Conservation (phyloP, 2,329 filamentous ascomycete species). For the Rutstroemia sydowiana region DNA sequence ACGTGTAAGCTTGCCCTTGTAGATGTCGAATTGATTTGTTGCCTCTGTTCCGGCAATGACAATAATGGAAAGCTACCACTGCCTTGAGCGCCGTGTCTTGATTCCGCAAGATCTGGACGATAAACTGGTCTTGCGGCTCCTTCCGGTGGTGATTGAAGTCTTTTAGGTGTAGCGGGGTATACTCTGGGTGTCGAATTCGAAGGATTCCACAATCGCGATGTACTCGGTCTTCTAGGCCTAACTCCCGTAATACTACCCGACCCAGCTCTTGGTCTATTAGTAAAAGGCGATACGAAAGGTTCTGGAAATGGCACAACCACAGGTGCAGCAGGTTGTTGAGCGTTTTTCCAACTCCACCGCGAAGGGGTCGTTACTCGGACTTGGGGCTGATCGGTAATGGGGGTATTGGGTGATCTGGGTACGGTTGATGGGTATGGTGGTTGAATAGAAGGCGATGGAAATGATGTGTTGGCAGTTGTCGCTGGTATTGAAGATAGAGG, state of each 20-base stretch:
- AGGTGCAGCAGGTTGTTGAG: constrained; percentile 21
- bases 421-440: constrained; percentile 24
- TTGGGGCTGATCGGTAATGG: constrained; percentile 20
- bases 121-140: constrained; percentile 26
- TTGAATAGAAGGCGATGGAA: constrained; percentile 27
- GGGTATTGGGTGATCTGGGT: constrained; percentile 9
- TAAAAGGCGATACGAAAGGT: too few species aligned
- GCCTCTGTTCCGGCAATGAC: constrained; percentile 48
- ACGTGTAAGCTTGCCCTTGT: constrained; percentile 38
- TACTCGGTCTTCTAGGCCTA: constrained; percentile 22
- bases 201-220: constrained; percentile 49
- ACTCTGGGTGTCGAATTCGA: constrained; percentile 49
- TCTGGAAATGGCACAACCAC: constrained; percentile 10
- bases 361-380: constrained; percentile 40
- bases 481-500: constrained; percentile 17
- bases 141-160: constrained; percentile 14
- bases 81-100: constrained; percentile 21
- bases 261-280: constrained; percentile 21
- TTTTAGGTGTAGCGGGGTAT: constrained; percentile 20
- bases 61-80: constrained; percentile 42
- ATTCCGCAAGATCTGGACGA: constrained; percentile 25
- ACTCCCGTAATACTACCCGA: constrained; percentile 18
- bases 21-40: constrained; percentile 41
- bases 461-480: constrained; percentile 18
- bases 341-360: constrained; percentile 29